Base-by-base conservation (phyloP, 768 basidiomycete genomes). In the Leccinum boreale region DNA sequence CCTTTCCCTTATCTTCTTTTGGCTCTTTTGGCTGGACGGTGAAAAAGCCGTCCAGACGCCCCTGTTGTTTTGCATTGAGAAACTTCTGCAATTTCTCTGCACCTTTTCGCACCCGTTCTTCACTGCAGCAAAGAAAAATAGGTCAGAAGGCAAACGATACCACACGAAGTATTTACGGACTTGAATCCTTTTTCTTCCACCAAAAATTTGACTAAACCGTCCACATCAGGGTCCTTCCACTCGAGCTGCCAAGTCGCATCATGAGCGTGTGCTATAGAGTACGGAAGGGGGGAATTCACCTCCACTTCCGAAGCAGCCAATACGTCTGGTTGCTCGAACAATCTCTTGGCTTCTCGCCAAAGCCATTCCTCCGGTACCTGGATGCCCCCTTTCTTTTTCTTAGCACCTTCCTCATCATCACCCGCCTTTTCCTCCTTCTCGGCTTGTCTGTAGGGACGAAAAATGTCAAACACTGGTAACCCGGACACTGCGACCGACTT, bases 171-270 rank as follows among this genome's bases (percentile, higher is more conserved):
- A 14, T 26, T 58, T 56, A 56, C 31, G 57, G 62, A 97, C 96
- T 89, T 96, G 85, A 99, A 99, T 6, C 97, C 97, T 70, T 99
- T 98, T 68, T 98, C 91, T 36, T 76, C 85, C 15, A 98, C 95
- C 23, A 99, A 72, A 75, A 98, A 99, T 47, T 98, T 84, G 5
- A 99, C 86, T 4, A 99, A 79, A 7, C 95, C 96, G 7, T 98
- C 94, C 1, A 94, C 78, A 62, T 99, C 94, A 2, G 97, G 97
- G 59, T 81, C 81, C 57, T 85, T 91, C 97, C 97, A 99, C 63
- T 96, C 94, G 44, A 98, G 80, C 94, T 97, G 67, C 6, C 8
- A 24, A 52, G 21, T 44, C 28, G 14, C 7, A 26, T 45, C 17
- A 17, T 63, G 23, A 65, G 48, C 19, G 55, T 8, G 15, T 33